Base-by-base conservation (phyloP, 2,329 filamentous ascomycete genomes). In the Venturia asperata region DNA sequence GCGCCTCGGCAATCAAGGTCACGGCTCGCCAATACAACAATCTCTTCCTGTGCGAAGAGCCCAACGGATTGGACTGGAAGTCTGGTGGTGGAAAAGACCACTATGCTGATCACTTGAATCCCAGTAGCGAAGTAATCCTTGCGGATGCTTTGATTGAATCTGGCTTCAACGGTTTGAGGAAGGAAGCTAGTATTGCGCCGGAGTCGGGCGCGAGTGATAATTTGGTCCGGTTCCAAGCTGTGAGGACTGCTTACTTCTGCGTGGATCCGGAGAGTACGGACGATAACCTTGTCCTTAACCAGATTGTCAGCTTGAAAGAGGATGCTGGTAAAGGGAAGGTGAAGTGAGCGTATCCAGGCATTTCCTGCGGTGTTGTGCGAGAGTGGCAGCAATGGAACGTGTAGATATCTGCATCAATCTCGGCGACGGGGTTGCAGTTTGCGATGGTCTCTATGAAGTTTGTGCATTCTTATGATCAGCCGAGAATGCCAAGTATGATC, bases 301-400 rank as follows among this genome's bases (percentile, higher is more conserved):
- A 91, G 63, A 97, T 97, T 72, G 92, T 97, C 27, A 90, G 89
- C 61, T 77, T 97, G 72, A 96, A 96, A 80, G 92, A 96, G 77
- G 91, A 95, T 73, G 79, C 84, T n/a, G 86, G 86, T 65, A 92
- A 92, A 81, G 65, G 62, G 3, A 66, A 66, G 47, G 66, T 49
- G 39, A 58, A 37, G 52, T 58, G 52, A 58, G 7, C 1, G 3
- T 34, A 34, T 34, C 6, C 30, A 34, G 17, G 4, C 4, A 15
- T 34, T 37, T 21, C 19, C 6, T 58, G 52, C 6, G 37, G 27
- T 37, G 37, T 37, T 7, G 52, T 58, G 13, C 19, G 27, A 58
- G 52, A 27, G 17, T 10, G 11, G 52, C 15, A 58, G 27, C 27
- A 27, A 34, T 37, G 52, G 37, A 37, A 58, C 37, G 24, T 37